Percentiles rank a stretch among this genome's conserved stretches.
These are phyloP conservation scores for Pilasporangium apinafurcum DNA, from an alignment of 352 stramenopile species.

Conservation along the genomic window DNA sequence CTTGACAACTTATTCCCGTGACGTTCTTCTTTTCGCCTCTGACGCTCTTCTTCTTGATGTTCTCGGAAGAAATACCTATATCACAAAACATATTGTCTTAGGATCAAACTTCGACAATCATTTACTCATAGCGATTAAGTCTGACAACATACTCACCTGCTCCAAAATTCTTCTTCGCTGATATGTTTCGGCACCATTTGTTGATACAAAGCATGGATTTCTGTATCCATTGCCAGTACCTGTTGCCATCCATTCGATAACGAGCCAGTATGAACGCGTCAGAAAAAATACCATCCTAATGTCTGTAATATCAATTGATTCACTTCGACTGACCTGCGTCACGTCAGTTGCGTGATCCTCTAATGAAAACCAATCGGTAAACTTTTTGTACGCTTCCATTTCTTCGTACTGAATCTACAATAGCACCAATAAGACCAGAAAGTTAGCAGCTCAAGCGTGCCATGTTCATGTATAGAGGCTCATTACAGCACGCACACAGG, in stretches of 20 bases:
- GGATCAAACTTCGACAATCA: no score
- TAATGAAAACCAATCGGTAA: slow-evolving; percentile 50
- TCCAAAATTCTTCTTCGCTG: slow-evolving; percentile 82
- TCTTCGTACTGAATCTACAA: slow-evolving; percentile 80
- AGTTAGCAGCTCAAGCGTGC: no score
- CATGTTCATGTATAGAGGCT: no score
- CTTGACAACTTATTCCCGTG: slow-evolving; percentile 7
- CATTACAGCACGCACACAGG: neutral
- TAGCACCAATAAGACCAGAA: no score
- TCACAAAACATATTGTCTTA: no score
- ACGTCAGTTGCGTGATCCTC: slow-evolving; percentile 74
- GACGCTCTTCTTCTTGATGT: slow-evolving; percentile 30
- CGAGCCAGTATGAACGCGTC: neutral
- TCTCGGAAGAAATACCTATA: slow-evolving; percentile 64
- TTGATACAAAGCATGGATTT: slow-evolving; percentile 54
- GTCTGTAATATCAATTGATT: neutral
- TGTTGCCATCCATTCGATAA: no score
- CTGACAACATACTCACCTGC: slow-evolving; percentile 26
- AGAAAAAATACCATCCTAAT: neutral
- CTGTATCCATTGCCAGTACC: slow-evolving; percentile 42
- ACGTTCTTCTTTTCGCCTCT: slow-evolving; percentile 25
- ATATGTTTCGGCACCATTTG: slow-evolving; percentile 67
- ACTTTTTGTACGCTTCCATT: slow-evolving; percentile 62
- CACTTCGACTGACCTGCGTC: slow-evolving; percentile 14
- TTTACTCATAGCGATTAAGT: no score